Evolutionary conservation across 2,329 filamentous ascomycete species (phyloP).

Genomic region (Penicillium sp.): DNA sequence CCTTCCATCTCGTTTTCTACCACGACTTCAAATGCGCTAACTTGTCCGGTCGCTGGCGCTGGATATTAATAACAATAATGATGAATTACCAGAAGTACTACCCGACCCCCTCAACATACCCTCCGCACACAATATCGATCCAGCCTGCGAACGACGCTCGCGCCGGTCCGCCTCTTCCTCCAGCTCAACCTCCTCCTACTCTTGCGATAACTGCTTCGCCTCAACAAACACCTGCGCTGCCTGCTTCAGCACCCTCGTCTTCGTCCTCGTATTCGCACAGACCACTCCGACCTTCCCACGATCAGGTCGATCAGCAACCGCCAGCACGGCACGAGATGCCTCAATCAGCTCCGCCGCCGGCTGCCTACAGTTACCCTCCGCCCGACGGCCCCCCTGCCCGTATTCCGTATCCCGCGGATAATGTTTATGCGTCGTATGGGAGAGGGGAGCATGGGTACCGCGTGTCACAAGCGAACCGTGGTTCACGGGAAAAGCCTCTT

Average conservation of each 20-base stretch:
- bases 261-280: constrained; percentile 15
- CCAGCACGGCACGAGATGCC: constrained; percentile 17
- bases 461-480: constrained; percentile 28
- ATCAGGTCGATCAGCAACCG: constrained; percentile 17
- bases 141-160: constrained; percentile 37
- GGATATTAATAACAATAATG: constrained; percentile 23
- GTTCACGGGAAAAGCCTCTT: constrained; percentile 27
- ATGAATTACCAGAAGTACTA: constrained; percentile 33
- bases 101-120: constrained; percentile 28
- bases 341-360: constrained; percentile 15
- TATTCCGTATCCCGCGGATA: constrained; percentile 21
- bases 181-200: constrained; percentile 26
- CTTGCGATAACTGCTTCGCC: constrained; percentile 25
- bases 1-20: neutral
- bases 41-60: constrained; percentile 25
- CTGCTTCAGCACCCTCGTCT: constrained; percentile 10
- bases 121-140: constrained; percentile 39
- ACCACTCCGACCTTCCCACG: constrained; percentile 16
- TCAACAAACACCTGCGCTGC: constrained; percentile 16
- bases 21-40: constrained; percentile 1
- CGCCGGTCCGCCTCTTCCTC: constrained; percentile 25
- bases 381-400: constrained; percentile 15
- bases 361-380: constrained; percentile 20
- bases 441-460: constrained; percentile 29
- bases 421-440: constrained; percentile 30